Evolutionary conservation across 2,329 filamentous ascomycete species (phyloP).

Genomic region (Dothidotthia symphoricarpi): DNA sequence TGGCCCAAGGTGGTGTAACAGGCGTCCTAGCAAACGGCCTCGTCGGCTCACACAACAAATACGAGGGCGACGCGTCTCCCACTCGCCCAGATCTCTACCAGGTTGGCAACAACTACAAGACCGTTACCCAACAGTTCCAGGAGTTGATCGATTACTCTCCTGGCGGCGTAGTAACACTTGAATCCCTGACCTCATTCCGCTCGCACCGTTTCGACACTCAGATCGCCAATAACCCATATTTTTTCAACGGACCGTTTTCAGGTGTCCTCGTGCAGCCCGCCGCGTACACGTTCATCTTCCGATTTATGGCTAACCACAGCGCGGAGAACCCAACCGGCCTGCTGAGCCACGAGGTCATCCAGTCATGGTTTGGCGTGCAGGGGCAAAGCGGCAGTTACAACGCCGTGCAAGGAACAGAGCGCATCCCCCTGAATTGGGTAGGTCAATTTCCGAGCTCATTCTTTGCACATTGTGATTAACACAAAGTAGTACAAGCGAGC

Average conservation of each 20-base stretch:
- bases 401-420: constrained; percentile 17
- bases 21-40: constrained; percentile 21
- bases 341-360: constrained; percentile 16
- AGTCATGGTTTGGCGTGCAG: constrained; percentile 25
- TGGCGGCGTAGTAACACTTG: constrained; percentile 20
- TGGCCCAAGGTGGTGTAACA: constrained; percentile 18
- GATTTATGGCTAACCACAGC: constrained; percentile 28
- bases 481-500: constrained; percentile 18
- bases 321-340: constrained; percentile 16
- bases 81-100: constrained; percentile 24
- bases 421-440: constrained; percentile 23
- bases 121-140: constrained; percentile 21
- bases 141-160: constrained; percentile 21
- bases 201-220: constrained; percentile 21
- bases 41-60: constrained; percentile 25
- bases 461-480: background rate
- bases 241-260: constrained; percentile 25
- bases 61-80: constrained; percentile 24
- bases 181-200: constrained; percentile 20
- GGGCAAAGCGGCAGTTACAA: constrained; percentile 16
- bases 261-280: constrained; percentile 26
- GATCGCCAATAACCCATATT: constrained; percentile 17
- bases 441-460: background rate
- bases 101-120: constrained; percentile 23
- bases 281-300: constrained; percentile 27